Base-by-base conservation (phyloP, 2,329 filamentous ascomycete species). In the Ilyonectria sp. region DNA sequence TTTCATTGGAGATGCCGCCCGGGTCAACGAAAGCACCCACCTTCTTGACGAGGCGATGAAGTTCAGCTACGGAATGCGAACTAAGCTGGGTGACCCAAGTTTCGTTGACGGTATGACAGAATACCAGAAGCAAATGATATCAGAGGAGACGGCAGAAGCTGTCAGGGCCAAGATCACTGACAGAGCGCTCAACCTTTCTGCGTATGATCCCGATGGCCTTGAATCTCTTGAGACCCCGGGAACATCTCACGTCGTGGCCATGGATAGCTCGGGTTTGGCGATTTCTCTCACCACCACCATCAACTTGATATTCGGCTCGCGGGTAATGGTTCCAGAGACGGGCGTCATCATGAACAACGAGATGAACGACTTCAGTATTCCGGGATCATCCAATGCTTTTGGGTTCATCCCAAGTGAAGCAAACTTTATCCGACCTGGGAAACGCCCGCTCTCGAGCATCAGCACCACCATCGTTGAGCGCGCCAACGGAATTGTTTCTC, bases 41-140 rank as follows among this genome's bases (percentile, higher is more conserved):
- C 86, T 92, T 0, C 82, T 97, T n/a, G 91, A 95, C 70, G 94
- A 97, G 83, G 92, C 93, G 1, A 92, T 97, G 67, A 86, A 92
- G 8, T 97, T 95, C 76, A 93, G 90, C 0, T 97, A 97, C 73
- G 94, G 92, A 2, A 82, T 91, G 84, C 89, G 94, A 57, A 86
- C 89, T 1, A 83, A 92, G 35, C 86, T 97, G 0, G 94, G 93
- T 1, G 94, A 97, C 71, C 94, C 94, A 0, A 83, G 82, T 0
- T 97, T 93, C 73, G 88, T 95, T 7, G 74, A 79, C 0, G 82
- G 86, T 0, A 86, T 92, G 11, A 82, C 92, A 49, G 82, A 87
- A 15, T 87, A 87, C 60, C 93, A 92, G 70, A 83, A 91, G 69
- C 75, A 86, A 1, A 86, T 90, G 73, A 91, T 96, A 79, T 84